Evolutionary conservation across 768 basidiomycete genomes (phyloP).

Genomic region (Tylopilus cervinicoccineus): DNA sequence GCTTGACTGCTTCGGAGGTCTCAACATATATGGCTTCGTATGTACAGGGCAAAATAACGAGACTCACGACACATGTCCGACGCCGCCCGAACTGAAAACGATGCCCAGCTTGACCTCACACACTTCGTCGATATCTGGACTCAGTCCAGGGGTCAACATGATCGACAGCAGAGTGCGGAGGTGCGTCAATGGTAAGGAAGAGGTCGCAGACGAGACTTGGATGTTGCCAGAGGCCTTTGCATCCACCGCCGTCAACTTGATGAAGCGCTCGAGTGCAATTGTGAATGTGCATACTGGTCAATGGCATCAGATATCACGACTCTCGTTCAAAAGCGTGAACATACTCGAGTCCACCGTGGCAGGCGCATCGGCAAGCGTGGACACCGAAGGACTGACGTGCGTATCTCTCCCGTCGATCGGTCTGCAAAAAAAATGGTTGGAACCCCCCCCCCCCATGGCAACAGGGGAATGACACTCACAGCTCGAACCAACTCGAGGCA

Average conservation of each 20-base stretch:
- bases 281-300: constrained; percentile 44
- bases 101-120: constrained; percentile 58
- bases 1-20: constrained; percentile 22
- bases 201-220: constrained; percentile 34
- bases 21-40: background rate
- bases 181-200: constrained; percentile 45
- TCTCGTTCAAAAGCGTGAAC: constrained; percentile 9
- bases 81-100: constrained; percentile 30
- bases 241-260: constrained; percentile 44
- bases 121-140: constrained; percentile 64
- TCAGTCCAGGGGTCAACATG: constrained; percentile 67
- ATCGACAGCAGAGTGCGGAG: constrained; percentile 60
- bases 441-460: background rate
- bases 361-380: constrained; percentile 19
- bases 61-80: constrained; percentile 51
- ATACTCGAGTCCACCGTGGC: constrained; percentile 21
- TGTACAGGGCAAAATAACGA: background rate
- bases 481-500: constrained; percentile 69
- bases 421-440: constrained; percentile 8
- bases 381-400: constrained; percentile 23
- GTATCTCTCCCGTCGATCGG: constrained; percentile 27
- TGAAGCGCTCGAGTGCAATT: constrained; percentile 50
- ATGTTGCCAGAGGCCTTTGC: constrained; percentile 50
- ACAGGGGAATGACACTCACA: constrained; percentile 42
- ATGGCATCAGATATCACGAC: constrained; percentile 22